phyloP scores from a whole-genome alignment of 768 basidiomycete genomes.

The Suillus subluteus region DNA sequence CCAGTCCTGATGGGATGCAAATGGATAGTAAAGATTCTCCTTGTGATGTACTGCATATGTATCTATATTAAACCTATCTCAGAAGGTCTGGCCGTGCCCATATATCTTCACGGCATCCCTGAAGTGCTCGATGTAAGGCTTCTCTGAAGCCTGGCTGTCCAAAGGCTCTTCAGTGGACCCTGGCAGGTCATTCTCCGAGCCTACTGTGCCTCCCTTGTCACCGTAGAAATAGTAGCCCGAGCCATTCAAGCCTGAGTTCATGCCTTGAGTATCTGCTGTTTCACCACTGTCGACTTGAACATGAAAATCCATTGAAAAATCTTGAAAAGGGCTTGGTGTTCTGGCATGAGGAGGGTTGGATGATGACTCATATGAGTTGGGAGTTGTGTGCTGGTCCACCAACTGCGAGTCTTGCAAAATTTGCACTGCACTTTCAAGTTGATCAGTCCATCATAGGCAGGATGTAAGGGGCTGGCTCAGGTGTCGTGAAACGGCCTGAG shows the following conservation, averaged over 20 bases:
- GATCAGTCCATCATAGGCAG: not conserved
- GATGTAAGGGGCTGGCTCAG: not conserved
- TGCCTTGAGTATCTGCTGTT: not conserved
- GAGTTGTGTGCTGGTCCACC: not conserved
- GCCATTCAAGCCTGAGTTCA: too few relatives aligned
- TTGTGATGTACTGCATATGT: too few relatives aligned
- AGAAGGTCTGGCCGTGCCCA: not conserved
- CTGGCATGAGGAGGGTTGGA: not conserved
- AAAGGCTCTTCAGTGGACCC: too few relatives aligned
- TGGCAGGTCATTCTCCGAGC: too few relatives aligned
- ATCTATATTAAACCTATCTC: too few relatives aligned
- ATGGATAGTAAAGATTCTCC: too few relatives aligned
- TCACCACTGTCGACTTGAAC: too few relatives aligned
- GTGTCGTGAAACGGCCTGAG: not conserved
- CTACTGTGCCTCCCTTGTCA: too few relatives aligned
- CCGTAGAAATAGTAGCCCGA: not conserved
- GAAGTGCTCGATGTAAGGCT: not conserved
- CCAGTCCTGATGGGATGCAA: too few relatives aligned
- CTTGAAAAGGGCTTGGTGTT: constrained; percentile 1
- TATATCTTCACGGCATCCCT: not conserved
- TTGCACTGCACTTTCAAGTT: not conserved
- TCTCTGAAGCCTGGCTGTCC: not conserved
- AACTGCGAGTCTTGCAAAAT: not conserved
- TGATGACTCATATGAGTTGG: not conserved
- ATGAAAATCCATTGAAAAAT: too few relatives aligned